These are phyloP conservation scores for Pythium pectinolyticum DNA, from an alignment of 352 stramenopile genomes.

Conservation along the genomic window DNA sequence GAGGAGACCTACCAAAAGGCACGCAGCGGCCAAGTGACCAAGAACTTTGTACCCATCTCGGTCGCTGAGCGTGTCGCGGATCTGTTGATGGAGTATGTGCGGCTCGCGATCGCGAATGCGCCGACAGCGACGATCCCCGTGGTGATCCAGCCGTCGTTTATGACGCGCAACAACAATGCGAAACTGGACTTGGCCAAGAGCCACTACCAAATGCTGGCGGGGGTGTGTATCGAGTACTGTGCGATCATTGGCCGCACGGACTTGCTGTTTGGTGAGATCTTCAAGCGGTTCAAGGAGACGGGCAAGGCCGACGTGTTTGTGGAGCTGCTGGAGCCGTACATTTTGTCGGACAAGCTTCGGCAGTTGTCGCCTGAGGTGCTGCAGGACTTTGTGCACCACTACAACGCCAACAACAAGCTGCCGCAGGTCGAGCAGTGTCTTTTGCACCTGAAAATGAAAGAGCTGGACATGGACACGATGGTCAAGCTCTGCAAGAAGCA, in stretches of 20 bases:
- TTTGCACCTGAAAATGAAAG: constrained; percentile 92
- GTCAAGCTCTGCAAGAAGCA: constrained; percentile 91
- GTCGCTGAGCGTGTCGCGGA: constrained; percentile 86
- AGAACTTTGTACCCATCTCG: constrained; percentile 89
- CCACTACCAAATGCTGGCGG: constrained; percentile 96
- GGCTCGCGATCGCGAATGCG: constrained; percentile 82
- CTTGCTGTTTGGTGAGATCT: constrained; percentile 87
- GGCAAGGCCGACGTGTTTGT: constrained; percentile 90
- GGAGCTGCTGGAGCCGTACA: constrained; percentile 93
- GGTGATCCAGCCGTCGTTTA: constrained; percentile 33
- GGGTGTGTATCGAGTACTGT: constrained; percentile 96
- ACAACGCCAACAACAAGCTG: constrained; percentile 83
- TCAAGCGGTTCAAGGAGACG: constrained; percentile 79
- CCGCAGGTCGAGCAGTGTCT: constrained; percentile 92
- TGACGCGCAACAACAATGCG: constrained; percentile 66
- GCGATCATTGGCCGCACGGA: constrained; percentile 85
- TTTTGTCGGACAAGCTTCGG: constrained; percentile 91
- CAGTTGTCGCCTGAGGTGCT: constrained; percentile 92
- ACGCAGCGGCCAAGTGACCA: constrained; percentile 75
- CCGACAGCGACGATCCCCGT: constrained; percentile 34
- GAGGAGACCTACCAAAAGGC: constrained; percentile 86
- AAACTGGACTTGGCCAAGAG: constrained; percentile 91
- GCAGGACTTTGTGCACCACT: constrained; percentile 93
- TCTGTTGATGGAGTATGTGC: constrained; percentile 89
- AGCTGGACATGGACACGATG: constrained; percentile 94